Base-by-base conservation (phyloP, 768 basidiomycete genomes). In the Suillus bovinus region DNA sequence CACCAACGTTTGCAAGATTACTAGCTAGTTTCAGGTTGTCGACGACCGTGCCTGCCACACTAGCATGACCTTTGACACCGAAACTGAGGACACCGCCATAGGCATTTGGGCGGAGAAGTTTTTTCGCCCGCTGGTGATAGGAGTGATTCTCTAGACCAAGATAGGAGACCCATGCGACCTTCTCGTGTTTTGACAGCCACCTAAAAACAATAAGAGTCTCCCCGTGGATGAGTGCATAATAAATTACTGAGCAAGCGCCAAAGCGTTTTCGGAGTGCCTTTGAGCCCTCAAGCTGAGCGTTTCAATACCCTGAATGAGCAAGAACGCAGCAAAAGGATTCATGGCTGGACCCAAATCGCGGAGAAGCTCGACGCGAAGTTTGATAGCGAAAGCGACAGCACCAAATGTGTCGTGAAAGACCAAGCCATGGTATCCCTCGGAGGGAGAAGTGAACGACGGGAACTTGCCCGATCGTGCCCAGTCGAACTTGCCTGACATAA, bases 41-140 rank as follows among this genome's bases (percentile, higher is more conserved):
- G 16, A 94, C 88, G 36, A 89, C 78, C 61, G 80, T 79, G 75
- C 81, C 84, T 8, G 86, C 88, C 2, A 69, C 71, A 56, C 74
- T 71, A 2, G 76, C 75, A 57, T 81, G 81, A 20, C 87, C 89
- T 67, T 86, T 86, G 64, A 92, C 73, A 9, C 92, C 93, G 67
- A 94, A 93, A 74, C 82, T 90, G 56, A 94, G 75, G 66, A 94
- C 82, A 24, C 91, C 92, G 5, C 91, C 89, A 62, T 79, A 93
- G 3, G 78, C 74, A n/a, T 72, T 58, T 0, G 76, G 72, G 5
- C 87, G 79, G 58, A 93, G 75, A 38, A 86, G 75, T 62, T 80
- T 77, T 68, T 81, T 79, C 13, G 91, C 91, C 7, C 81, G 70
- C 52, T 74, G 73, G 72, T 94, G 80, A 39, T 85, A 87, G 1